Percentiles rank a stretch among this genome's conserved stretches.
Conservation (phyloP, 371 early-diverging fungal genomes). For the Chytridiales sp. region DNA sequence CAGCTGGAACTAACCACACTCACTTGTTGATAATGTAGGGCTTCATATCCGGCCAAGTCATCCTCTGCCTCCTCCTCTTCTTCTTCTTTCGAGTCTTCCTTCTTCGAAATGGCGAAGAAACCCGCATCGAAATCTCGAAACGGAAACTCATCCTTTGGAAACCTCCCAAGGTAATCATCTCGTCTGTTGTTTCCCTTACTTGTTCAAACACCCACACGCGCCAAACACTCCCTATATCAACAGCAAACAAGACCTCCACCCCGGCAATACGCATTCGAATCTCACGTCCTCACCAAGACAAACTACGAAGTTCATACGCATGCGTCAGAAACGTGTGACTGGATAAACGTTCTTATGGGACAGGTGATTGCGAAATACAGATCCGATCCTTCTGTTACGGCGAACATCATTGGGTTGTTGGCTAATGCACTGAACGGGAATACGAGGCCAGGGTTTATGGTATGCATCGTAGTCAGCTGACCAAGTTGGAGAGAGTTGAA, state of each 20-base stretch:
- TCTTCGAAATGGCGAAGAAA: slow-evolving; percentile 44
- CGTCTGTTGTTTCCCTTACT: too few relatives aligned
- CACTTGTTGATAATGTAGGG: too few relatives aligned
- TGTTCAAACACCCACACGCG: background rate
- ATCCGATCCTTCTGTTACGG: slow-evolving; percentile 74
- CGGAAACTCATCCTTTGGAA: slow-evolving; percentile 24
- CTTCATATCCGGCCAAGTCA: slow-evolving; percentile 45
- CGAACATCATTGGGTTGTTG: slow-evolving; percentile 67
- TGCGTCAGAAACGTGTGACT: slow-evolving; percentile 80
- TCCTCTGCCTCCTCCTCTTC: slow-evolving; percentile 46
- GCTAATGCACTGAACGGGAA: slow-evolving; percentile 78
- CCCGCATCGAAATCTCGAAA: slow-evolving; percentile 36
- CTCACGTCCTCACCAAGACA: slow-evolving; percentile 40
- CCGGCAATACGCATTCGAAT: slow-evolving; percentile 38
- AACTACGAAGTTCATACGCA: slow-evolving; percentile 36
- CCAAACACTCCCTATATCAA: background rate
- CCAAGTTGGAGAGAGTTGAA: background rate
- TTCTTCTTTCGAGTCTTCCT: slow-evolving; percentile 51
- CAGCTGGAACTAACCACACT: too few relatives aligned
- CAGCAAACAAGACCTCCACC: slow-evolving; percentile 16
- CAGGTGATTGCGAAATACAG: slow-evolving; percentile 81
- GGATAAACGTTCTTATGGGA: slow-evolving; percentile 89
- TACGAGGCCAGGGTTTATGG: slow-evolving; percentile 77
- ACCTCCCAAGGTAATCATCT: slow-evolving; percentile 31
- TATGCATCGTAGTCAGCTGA: slow-evolving; percentile 33